Base-by-base conservation (phyloP, 345 rosid genomes). In the Xanthoceras sorbifolium region DNA sequence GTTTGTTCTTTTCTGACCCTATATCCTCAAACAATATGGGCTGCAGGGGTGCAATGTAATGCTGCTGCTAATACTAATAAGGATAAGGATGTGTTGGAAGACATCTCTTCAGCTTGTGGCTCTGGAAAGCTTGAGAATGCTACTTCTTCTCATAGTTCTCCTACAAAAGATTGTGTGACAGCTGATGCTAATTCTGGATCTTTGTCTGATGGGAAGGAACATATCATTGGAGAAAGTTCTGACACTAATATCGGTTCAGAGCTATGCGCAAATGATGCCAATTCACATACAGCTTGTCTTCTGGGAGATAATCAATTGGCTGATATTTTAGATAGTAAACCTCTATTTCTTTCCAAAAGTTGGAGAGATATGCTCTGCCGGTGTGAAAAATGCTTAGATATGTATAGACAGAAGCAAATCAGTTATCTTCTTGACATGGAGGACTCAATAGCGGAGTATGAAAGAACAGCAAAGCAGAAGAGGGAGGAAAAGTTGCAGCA, bases 401-500 rank as follows among this genome's bases (percentile, higher is more conserved):
- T 91, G 90, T 91, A 91, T 59, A 88, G 50, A 62, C 68, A 83
- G 85, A 91, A 88, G 82, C 81, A 84, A 38, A 81, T 92, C 69
- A 77, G 90, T 80, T 92, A 86, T 84, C 83, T 94, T 60, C 76
- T 92, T 66, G 97, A 91, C 69, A 87, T 80, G 80, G 99, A 94
- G 72, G 99, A 92, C 78, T 88, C 97, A 1, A 94, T 97, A 70
- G 89, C 80, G 23, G 99, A 94, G 74, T 97, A 97, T 64, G 99
- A 97, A 86, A 88, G 86, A 80, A 85, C 82, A 78, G 97, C 97
- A 36, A 94, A 92, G 82, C 90, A 86, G 86, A 96, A 83, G 82
- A 91, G 99, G 84, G 92, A 90, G 81, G 95, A 96, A 83, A 94
- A 94, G 80, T 73, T 89, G 88, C 94, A 88, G 90, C 83, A 91